Conservation (phyloP, 2,329 filamentous ascomycete species). For the Epichloe aotearoae region DNA sequence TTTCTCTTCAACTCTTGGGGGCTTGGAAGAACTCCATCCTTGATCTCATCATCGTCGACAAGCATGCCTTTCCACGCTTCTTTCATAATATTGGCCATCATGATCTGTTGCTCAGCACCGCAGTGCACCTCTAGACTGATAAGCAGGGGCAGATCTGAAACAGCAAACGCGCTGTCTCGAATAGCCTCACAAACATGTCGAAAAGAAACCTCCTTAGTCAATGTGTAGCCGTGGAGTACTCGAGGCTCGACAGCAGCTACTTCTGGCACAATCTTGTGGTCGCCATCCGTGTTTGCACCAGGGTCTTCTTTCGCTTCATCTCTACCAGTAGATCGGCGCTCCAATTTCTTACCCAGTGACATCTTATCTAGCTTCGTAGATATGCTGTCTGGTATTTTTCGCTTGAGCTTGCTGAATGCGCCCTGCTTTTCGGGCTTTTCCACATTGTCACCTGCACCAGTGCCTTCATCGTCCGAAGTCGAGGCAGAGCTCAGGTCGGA, state of each 20-base stretch:
- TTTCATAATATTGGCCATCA: conserved; percentile 87
- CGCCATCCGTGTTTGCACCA: conserved; percentile 1
- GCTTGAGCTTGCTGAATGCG: conserved; percentile 51
- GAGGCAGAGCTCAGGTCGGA: conserved; percentile 50
- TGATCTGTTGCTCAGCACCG: conserved; percentile 62
- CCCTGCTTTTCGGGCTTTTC: conserved; percentile 40
- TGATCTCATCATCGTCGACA: conserved; percentile 38
- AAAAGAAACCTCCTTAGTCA: conserved; percentile 81
- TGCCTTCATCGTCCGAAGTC: conserved; percentile 33
- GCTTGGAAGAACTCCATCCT: conserved; percentile 44
- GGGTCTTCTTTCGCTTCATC: background rate
- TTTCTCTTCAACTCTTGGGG: conserved; percentile 60
- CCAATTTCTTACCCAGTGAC: conserved; percentile 29
- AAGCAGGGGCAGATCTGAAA: conserved; percentile 71
- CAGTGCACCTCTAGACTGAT: conserved; percentile 92
- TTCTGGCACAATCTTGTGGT: conserved; percentile 12
- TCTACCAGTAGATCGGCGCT: conserved; percentile 15
- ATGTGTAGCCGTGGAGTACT: conserved; percentile 77
- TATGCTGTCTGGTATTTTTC: conserved; percentile 33
- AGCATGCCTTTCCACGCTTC: conserved; percentile 67
- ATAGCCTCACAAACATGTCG: conserved; percentile 75
- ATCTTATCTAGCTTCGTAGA: conserved; percentile 34
- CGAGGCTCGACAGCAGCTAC: conserved; percentile 48
- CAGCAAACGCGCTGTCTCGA: conserved; percentile 61
- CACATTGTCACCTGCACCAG: conserved; percentile 27